phyloP scores from a whole-genome alignment of 108 stramenopile genomes.

The Nannochloropsis oceanica region DNA sequence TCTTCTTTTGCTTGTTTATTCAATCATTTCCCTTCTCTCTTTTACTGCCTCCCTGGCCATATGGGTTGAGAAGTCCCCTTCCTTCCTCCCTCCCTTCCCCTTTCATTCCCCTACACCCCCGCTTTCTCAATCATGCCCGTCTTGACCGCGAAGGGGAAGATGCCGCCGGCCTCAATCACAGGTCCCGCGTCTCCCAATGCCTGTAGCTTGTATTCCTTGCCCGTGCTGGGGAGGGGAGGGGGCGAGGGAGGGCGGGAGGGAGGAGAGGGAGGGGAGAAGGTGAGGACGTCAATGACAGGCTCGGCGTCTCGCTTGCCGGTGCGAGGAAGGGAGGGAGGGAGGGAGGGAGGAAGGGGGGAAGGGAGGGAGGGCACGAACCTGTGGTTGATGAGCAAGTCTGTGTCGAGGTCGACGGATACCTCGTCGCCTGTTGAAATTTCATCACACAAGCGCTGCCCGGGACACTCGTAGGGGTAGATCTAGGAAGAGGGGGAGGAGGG shows the following conservation, averaged over 20 bases:
- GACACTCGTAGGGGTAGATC: not conserved
- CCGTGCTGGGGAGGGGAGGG: not conserved
- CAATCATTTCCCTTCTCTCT: too few relatives aligned
- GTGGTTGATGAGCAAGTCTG: not conserved
- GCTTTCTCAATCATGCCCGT: slow-evolving; percentile 29
- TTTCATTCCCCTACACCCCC: too few relatives aligned
- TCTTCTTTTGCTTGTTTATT: not conserved
- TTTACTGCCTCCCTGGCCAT: too few relatives aligned
- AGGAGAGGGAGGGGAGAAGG: not conserved
- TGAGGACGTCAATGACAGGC: not conserved
- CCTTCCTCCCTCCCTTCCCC: too few relatives aligned
- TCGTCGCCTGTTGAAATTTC: not conserved
- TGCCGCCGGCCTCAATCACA: slow-evolving; percentile 20
- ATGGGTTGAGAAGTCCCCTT: too few relatives aligned
- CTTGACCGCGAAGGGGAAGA: slow-evolving; percentile 25
- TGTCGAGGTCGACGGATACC: not conserved
- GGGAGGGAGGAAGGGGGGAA: not conserved
- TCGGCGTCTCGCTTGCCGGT: too few relatives aligned
- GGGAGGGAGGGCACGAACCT: not conserved
- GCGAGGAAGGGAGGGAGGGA: not conserved
- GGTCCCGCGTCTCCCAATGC: slow-evolving; percentile 23
- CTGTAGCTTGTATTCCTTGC: slow-evolving; percentile 13
- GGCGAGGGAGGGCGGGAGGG: not conserved
- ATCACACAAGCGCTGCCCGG: not conserved
- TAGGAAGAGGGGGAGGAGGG: not conserved